Evolutionary conservation across 2,329 filamentous ascomycete species (phyloP), one percentile per base, ranked within the genome.

Genomic region (Hypoxylon sp.): DNA sequence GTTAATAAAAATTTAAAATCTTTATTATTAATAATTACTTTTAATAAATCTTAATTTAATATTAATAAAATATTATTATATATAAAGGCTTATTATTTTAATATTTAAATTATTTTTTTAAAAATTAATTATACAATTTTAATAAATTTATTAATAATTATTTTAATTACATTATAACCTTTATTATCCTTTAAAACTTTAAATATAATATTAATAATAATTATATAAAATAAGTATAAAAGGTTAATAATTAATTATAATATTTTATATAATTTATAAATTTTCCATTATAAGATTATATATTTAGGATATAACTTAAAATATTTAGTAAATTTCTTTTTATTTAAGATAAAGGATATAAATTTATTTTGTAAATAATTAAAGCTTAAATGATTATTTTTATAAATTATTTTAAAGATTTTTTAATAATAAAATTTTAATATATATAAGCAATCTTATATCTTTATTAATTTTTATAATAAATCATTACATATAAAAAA

Each of bases 61-160:
- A n/a, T 39, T 39, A 39, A 39, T 35, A 35, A 39, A 39, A n/a
- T 13, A 4, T 39, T 39, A 39, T n/a, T n/a, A 39, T 39, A 39
- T 5, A n/a, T n/a, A 5, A n/a, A n/a, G 1, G n/a, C 14, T 39
- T 39, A 39, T 39, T 39, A 39, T 39, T 14, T 39, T 5, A 39
- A 39, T 39, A 39, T 14, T n/a, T 39, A 39, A 5, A 4, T 39
- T 14, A 14, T 39, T 39, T 39, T 39, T n/a, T n/a, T 39, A 14
- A 39, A n/a, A 5, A 39, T 39, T 14, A 39, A 39, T 5, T n/a
- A 14, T 39, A 39, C n/a, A 5, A n/a, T 39, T 39, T 39, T 39
- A 39, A n/a, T 39, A n/a, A 39, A 39, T n/a, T 39, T 39, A 39
- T 35, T 35, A 39, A 39, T 39, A n/a, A 39, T 39, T 14, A 39